Conservation (phyloP, 2,329 filamentous ascomycete genomes). For the Albifimbria verrucaria region DNA sequence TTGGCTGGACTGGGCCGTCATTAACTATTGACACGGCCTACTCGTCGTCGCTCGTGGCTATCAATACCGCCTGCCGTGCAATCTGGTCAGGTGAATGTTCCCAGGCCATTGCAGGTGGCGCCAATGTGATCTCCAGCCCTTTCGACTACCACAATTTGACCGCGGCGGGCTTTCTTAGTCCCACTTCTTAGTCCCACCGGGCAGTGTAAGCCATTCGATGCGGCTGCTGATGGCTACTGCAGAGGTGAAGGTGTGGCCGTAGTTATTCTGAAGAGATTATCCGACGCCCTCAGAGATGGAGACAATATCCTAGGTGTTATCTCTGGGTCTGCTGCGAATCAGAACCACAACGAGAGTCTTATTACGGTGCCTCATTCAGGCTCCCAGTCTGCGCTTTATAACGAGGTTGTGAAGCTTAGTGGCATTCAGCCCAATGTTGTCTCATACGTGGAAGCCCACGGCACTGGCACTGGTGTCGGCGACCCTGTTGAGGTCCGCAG, state of each 20-base stretch:
- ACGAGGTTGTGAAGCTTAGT: conserved; percentile 18
- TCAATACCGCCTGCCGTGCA: conserved; percentile 28
- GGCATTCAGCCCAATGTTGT: conserved; percentile 31
- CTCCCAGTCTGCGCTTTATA: conserved; percentile 26
- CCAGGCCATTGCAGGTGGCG: conserved; percentile 34
- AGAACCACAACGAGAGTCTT: conserved; percentile 37
- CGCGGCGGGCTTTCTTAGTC: conserved; percentile 18
- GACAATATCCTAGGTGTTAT: conserved; percentile 42
- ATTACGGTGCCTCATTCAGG: conserved; percentile 39
- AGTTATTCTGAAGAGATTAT: conserved; percentile 45
- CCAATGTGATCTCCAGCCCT: conserved; percentile 31
- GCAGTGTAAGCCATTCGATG: conserved; percentile 29
- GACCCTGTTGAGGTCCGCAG: conserved; percentile 38
- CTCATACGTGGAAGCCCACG: conserved; percentile 40
- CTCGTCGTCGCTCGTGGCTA: conserved; percentile 31
- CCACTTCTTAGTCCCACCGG: conserved; percentile 28
- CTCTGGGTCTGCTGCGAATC: conserved; percentile 32
- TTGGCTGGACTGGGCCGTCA: conserved; percentile 34
- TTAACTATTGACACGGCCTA: conserved; percentile 36
- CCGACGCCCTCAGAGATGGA: conserved; percentile 41
- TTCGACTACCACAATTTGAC: conserved; percentile 16
- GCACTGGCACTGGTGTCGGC: conserved; percentile 45
- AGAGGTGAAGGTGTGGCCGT: conserved; percentile 44
- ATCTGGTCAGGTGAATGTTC: conserved; percentile 27
- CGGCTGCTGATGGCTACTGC: conserved; percentile 46